Conservation (phyloP, 495 filamentous ascomycete genomes). For the Annulohypoxylon stygium region DNA sequence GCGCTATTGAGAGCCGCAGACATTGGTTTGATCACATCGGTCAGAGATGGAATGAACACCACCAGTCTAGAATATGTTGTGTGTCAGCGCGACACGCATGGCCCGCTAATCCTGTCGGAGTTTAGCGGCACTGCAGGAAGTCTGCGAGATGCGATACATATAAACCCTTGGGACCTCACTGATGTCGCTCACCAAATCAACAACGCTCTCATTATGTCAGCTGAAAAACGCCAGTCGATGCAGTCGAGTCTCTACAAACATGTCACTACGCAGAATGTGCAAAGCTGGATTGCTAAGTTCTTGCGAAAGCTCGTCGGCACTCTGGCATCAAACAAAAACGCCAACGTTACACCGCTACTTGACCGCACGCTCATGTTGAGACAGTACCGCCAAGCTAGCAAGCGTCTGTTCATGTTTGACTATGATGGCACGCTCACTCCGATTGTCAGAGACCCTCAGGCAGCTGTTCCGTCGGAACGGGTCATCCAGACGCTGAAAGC, state of each 20-base stretch:
- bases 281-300: constrained; percentile 83
- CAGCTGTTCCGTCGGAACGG: constrained; percentile 86
- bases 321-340: constrained; percentile 78
- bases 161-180: constrained; percentile 91
- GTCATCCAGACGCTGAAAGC: constrained; percentile 82
- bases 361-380: constrained; percentile 76
- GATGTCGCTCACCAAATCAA: constrained; percentile 86
- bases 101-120: constrained; percentile 91
- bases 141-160: constrained; percentile 85
- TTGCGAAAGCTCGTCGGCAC: constrained; percentile 81
- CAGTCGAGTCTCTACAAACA: constrained; percentile 79
- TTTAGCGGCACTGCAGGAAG: constrained; percentile 94
- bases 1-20: constrained; percentile 88
- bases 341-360: constrained; percentile 82
- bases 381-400: constrained; percentile 76
- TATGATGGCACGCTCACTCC: constrained; percentile 98
- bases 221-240: constrained; percentile 68
- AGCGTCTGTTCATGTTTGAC: constrained; percentile 95
- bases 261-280: constrained; percentile 84
- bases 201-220: constrained; percentile 78
- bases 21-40: constrained; percentile 90
- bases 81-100: constrained; percentile 85
- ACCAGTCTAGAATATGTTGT: constrained; percentile 93
- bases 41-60: constrained; percentile 97
- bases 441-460: constrained; percentile 88